Percentiles rank a stretch among this genome's conserved stretches.
phyloP scores from a whole-genome alignment of 2,329 filamentous ascomycete species.

The Colletotrichum kahawae region DNA sequence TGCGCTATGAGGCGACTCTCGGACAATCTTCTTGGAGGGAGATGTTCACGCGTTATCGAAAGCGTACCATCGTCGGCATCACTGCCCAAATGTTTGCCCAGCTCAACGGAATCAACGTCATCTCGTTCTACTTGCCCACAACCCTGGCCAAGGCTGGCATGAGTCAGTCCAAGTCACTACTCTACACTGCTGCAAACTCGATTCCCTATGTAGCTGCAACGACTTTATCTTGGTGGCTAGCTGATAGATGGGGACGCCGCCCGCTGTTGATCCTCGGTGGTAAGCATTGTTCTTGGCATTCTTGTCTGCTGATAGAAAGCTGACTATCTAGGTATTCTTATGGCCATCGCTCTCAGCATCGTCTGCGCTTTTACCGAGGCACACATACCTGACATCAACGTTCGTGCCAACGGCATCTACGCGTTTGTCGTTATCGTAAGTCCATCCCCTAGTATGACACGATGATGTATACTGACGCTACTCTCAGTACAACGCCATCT shows the following conservation, averaged over 20 bases:
- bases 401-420: not conserved
- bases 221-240: fast-evolving
- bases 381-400: not conserved
- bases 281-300: not conserved
- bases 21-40: not conserved
- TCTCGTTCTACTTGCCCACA: not conserved
- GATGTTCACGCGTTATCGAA: not conserved
- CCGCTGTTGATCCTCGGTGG: not conserved
- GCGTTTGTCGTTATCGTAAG: not conserved
- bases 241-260: not conserved
- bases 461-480: not conserved
- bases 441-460: too few relatives aligned
- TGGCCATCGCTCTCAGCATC: not conserved
- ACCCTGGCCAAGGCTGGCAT: not conserved
- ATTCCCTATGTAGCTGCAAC: not conserved
- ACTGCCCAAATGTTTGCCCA: not conserved
- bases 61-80: not conserved
- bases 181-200: not conserved
- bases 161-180: not conserved
- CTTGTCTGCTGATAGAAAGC: not conserved
- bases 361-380: not conserved
- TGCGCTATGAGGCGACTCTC: not conserved
- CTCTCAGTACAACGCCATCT: not conserved
- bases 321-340: not conserved
- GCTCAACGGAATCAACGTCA: not conserved